Evolutionary conservation across 2,329 filamentous ascomycete genomes (phyloP), one percentile per base, ranked within the genome.

Genomic region (Fusarium nanum): DNA sequence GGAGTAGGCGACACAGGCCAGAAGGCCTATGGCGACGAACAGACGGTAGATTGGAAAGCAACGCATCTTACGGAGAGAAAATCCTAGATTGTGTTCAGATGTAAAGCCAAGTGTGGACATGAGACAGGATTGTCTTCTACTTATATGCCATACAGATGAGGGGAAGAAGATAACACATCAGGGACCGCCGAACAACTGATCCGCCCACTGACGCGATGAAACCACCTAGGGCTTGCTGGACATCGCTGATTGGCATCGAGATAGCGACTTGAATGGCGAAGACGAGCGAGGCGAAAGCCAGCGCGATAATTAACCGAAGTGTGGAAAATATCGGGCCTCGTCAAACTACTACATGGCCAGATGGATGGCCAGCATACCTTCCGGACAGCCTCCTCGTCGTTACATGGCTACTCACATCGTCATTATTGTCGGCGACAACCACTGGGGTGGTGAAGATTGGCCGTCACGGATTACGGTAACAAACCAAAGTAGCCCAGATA

Each of bases 171-270:
- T 5, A 5, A 27, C 10, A 28, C 18, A 16, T 16, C 6, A 14
- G 5, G 8, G 20, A 44, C 9, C 7, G 3, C 11, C 9, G 7
- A 10, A 41, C 2, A 8, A 22, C 6, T 11, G 2, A 16, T 10
- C 4, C 7, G 3, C 13, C 8, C 13, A 5, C 20, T 9, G 13
- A 20, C 23, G 6, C 4, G 12, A 11, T 14, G 10, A 2, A 6
- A 12, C 1, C 7, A 10, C 6, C 7, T 13, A 16, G 6, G 32
- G 0, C 7, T 11, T 14, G 6, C 6, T 23, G 5, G 9, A 18
- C 34, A 37, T 37, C 5, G 18, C 18, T 10, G 18, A n/a, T 37
- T n/a, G 34, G 18, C 3, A 37, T 37, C 10, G 10, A 12, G 18
- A n/a, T 12, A 37, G 18, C 18, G 34, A n/a, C 10, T n/a, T n/a